Base-by-base conservation (phyloP, 306 rosid species). In the Gastrolobium villosum region DNA sequence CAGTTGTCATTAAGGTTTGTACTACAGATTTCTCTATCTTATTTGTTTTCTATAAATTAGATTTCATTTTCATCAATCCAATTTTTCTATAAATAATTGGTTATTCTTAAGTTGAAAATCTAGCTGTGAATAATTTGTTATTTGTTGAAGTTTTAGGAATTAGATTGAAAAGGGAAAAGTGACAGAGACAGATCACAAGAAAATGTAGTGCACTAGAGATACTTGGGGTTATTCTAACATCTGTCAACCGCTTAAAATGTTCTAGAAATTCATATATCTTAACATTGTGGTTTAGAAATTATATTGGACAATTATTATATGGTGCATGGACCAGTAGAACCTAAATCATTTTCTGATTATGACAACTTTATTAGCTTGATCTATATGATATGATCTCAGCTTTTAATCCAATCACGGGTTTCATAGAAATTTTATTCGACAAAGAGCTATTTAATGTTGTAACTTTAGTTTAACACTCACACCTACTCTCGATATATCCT, bases 1-100 rank as follows among this genome's bases (percentile, higher is more conserved):
- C 99, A 10, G 99, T 94, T 84, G 95, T 94, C 81, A 92, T 94
- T 70, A 94, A 94, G 98, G 98, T 94, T 79, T 84, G 90, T 73
- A 61, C 46, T 79, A 61, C 35, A 5, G 34, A 37, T 45, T 57
- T 13, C 40, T 54, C 15, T 46, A 31, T 44, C 43, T 37, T 52
- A 28, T 59, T 53, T 74, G 45, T 39, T 74, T 49, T 41, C 59
- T 67, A 32, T 52, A 69, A 57, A 46, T 75, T 48, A 57, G 46
- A 14, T 31, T 62, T 80, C 10, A 11, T 43, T 79, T 44, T 44
- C 13, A 56, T 68, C 52, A 20, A 67, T 45, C 50, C 48, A 35
- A 52, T 78, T 44, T 14, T 66, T 78, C 65, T 65, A 65, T 28
- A 76, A 76, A 62, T 63, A 62, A 15, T 61, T 36, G 5, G 49